phyloP scores from a whole-genome alignment of 108 stramenopile species.

The Hondaea fermentalgiana region DNA sequence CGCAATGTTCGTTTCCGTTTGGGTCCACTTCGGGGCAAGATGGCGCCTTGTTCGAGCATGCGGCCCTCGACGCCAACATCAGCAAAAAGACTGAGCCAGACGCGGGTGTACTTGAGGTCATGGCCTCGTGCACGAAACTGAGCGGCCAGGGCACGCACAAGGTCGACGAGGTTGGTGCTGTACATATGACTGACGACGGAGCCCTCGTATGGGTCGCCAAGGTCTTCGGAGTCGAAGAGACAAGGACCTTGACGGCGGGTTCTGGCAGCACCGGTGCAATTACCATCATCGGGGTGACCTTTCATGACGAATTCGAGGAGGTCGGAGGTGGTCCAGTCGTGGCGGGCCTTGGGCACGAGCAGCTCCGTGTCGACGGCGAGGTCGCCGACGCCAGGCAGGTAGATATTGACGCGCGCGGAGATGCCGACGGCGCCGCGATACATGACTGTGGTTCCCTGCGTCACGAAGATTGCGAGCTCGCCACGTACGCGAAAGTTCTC shows the following conservation, averaged over 20 bases:
- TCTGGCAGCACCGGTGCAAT: not conserved
- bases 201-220: conserved; percentile 1
- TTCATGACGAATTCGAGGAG: not conserved
- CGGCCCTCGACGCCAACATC: not conserved
- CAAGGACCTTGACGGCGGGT: not conserved
- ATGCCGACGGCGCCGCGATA: not conserved
- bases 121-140: not conserved
- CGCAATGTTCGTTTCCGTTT: not conserved
- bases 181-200: not conserved
- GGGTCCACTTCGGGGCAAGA: not conserved
- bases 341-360: not conserved
- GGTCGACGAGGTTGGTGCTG: not conserved
- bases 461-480: not conserved
- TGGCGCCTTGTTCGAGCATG: not conserved
- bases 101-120: not conserved
- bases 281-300: not conserved
- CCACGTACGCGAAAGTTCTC: not conserved
- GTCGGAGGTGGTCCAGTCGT: not conserved
- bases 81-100: not conserved
- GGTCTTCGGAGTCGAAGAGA: not conserved
- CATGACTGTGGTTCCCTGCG: not conserved
- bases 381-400: not conserved
- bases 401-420: not conserved
- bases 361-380: not conserved
- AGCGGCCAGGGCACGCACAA: not conserved